Conservation (phyloP, 1,284 basidiomycete species). For the Leccinum pachyderme region DNA sequence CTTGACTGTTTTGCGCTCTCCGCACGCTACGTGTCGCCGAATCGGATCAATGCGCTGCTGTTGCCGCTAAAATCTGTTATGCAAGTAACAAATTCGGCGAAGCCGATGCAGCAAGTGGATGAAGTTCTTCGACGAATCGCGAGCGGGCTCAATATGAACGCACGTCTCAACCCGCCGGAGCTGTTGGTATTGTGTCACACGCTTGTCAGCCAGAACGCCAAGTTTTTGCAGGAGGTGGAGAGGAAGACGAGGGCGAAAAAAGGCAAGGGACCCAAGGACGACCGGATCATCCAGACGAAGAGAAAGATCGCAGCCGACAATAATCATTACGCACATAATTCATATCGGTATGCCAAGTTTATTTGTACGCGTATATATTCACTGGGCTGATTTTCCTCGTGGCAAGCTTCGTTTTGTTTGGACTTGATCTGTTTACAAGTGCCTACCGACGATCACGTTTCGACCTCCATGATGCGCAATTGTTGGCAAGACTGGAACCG, state of each 20-base stretch:
- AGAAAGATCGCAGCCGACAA: conserved; percentile 55
- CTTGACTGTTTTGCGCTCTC: conserved; percentile 83
- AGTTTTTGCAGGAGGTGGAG: conserved; percentile 66
- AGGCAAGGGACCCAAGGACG: conserved; percentile 42
- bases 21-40: conserved; percentile 75
- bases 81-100: conserved; percentile 80
- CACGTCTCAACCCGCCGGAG: conserved; percentile 67
- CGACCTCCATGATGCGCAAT: conserved; percentile 72
- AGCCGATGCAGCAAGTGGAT: conserved; percentile 85
- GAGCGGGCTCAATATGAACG: conserved; percentile 83
- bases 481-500: conserved; percentile 80
- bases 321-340: conserved; percentile 83
- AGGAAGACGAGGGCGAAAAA: conserved; percentile 37
- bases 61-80: conserved; percentile 83
- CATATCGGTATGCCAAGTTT: conserved; percentile 57
- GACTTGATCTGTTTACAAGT: conserved; percentile 89
- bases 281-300: conserved; percentile 78
- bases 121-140: conserved; percentile 86
- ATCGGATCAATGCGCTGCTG: conserved; percentile 76
- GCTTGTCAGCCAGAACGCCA: conserved; percentile 87
- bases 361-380: background rate
- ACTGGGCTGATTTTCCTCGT: conserved; percentile 14
- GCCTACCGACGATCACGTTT: conserved; percentile 86
- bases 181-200: conserved; percentile 86
- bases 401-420: conserved; percentile 86